Percentiles rank a stretch among this genome's conserved stretches.
Conservation (phyloP, 306 rosid species). For the Heteromeles arbutifolia region DNA sequence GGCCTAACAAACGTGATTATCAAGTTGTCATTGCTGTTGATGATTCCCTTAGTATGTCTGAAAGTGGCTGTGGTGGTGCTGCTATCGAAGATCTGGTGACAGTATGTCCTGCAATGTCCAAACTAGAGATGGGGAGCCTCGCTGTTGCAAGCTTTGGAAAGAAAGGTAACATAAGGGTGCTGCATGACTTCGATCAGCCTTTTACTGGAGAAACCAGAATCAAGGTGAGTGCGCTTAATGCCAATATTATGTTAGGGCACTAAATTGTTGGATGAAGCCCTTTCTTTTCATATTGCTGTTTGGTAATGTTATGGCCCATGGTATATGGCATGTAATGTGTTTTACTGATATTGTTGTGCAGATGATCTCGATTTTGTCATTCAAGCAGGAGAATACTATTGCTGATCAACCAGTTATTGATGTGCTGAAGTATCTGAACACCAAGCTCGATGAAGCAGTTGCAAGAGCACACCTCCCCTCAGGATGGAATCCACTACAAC, state of each 20-base stretch:
- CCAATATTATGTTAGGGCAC: no score
- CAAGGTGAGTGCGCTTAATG: no score
- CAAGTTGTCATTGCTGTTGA: slow-evolving; percentile 90
- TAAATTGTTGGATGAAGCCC: no score
- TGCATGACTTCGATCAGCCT: no score
- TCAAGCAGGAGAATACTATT: slow-evolving; percentile 37
- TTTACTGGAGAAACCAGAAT: no score
- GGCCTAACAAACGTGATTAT: slow-evolving; percentile 92
- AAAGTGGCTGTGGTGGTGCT: slow-evolving; percentile 60
- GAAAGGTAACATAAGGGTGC: slow-evolving; percentile 65
- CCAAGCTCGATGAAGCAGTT: slow-evolving; percentile 64
- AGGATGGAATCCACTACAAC: slow-evolving; percentile 74
- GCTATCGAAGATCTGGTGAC: slow-evolving; percentile 84
- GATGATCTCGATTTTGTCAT: no score
- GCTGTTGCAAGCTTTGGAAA: slow-evolving; percentile 92
- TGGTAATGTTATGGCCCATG: no score
- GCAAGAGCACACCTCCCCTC: slow-evolving; percentile 77
- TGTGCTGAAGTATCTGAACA: slow-evolving; percentile 55
- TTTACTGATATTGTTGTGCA: no score
- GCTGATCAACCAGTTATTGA: slow-evolving; percentile 77
- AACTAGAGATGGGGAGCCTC: slow-evolving; percentile 30
- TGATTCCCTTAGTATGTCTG: slow-evolving; percentile 93
- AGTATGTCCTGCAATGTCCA: slow-evolving; percentile 88
- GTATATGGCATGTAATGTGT: no score
- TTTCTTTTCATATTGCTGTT: no score